A percentile compares a stretch with the other conserved stretches of the same genome.
phyloP scores from a whole-genome alignment of 1,139 yeast species.

The Tardiomyces blankii region DNA sequence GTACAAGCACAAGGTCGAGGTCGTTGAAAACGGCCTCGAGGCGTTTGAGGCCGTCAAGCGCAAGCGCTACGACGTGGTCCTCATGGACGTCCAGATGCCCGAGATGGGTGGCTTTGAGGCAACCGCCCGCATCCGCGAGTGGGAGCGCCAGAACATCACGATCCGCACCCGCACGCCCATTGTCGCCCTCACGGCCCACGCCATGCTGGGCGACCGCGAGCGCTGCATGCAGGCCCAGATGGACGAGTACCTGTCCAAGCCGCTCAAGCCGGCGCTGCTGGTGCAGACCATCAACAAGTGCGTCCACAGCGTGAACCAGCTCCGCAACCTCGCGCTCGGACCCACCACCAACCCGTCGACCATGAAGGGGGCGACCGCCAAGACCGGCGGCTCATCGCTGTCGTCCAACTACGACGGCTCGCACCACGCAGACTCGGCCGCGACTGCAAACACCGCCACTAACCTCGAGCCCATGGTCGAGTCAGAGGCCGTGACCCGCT shows the following conservation, averaged over 20 bases:
- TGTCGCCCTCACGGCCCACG: conserved; percentile 84
- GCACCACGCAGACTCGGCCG: conserved; percentile 15
- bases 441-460: conserved; percentile 16
- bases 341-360: conserved; percentile 15
- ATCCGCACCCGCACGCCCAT: conserved; percentile 72
- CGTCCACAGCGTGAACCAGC: conserved; percentile 41
- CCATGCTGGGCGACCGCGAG: conserved; percentile 85
- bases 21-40: conserved; percentile 76
- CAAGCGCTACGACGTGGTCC: conserved; percentile 64
- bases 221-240: conserved; percentile 77
- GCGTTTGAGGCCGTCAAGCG: conserved; percentile 67
- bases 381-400: conserved; percentile 6
- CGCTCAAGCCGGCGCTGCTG: conserved; percentile 69
- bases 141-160: conserved; percentile 77
- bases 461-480: conserved; percentile 3
- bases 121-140: conserved; percentile 71
- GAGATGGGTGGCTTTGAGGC: conserved; percentile 94
- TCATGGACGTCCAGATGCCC: conserved; percentile 95
- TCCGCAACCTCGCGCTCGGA: conserved; percentile 27
- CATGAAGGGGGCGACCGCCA: conserved; percentile 5
- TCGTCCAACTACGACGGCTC: conserved; percentile 1
- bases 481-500: too few relatives aligned
- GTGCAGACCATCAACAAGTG: conserved; percentile 80
- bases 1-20: conserved; percentile 72
- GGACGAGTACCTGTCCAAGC: conserved; percentile 86